Conservation (phyloP, 345 rosid genomes). For the Acer saccharum region DNA sequence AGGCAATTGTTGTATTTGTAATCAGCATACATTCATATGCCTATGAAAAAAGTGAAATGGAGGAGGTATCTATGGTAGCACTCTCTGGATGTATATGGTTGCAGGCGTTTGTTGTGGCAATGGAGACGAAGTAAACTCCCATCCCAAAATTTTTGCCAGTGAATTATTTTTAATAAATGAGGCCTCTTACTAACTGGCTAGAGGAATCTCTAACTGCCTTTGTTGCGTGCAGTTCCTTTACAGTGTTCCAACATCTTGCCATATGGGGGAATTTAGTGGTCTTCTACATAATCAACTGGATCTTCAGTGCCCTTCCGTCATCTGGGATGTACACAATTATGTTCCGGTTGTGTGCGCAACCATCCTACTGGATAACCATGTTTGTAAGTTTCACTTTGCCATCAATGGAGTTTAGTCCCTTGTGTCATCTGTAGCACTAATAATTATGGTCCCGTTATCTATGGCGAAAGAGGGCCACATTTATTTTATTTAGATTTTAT, state of each 20-base stretch:
- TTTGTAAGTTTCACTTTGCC: constrained; percentile 52
- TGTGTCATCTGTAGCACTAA: background rate
- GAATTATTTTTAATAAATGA: background rate
- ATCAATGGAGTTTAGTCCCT: background rate
- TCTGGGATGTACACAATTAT: constrained; percentile 93
- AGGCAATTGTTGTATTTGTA: constrained; percentile 90
- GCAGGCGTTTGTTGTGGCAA: constrained; percentile 91
- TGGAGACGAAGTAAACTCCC: constrained; percentile 86
- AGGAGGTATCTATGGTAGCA: constrained; percentile 93
- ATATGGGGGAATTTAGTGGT: constrained; percentile 89
- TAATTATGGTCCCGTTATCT: background rate
- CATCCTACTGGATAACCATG: constrained; percentile 88
- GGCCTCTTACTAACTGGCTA: background rate
- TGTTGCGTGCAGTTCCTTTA: constrained; percentile 74
- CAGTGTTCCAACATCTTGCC: constrained; percentile 82
- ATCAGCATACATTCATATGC: constrained; percentile 87
- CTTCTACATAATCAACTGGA: constrained; percentile 80
- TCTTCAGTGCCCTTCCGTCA: constrained; percentile 81
- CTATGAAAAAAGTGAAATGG: constrained; percentile 93
- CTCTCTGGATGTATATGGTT: constrained; percentile 98
- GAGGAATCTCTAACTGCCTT: background rate
- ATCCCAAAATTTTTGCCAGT: background rate
- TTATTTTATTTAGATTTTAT: background rate
- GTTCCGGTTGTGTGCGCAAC: constrained; percentile 87
- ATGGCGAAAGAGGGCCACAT: background rate